Conservation (phyloP, 768 basidiomycete species). For the Tylopilus cervinicoccineus region DNA sequence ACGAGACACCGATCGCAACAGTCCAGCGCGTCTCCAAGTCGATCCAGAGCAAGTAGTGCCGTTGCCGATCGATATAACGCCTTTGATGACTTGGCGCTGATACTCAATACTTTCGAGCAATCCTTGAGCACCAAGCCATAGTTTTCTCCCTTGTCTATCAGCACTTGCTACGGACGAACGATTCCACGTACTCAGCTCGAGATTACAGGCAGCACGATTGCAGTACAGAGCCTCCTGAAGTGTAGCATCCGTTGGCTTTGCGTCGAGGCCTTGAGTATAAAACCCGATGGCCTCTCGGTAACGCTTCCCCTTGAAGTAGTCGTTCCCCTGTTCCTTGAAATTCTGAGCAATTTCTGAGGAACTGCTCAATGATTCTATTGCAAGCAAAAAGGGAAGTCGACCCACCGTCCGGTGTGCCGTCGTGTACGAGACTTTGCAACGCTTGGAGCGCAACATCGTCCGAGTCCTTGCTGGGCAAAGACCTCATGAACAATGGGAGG, state of each 20-base stretch:
- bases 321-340: conserved; percentile 95
- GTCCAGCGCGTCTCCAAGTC: conserved; percentile 79
- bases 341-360: conserved; percentile 77
- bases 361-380: background rate
- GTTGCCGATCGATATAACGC: conserved; percentile 82
- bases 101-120: conserved; percentile 64
- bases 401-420: conserved; percentile 93
- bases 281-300: conserved; percentile 86
- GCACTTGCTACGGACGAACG: background rate
- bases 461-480: conserved; percentile 63
- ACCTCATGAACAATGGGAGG: conserved; percentile 90
- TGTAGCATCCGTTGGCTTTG: conserved; percentile 60
- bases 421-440: conserved; percentile 78
- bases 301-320: conserved; percentile 84
- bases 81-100: conserved; percentile 70
- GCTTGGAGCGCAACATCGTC: conserved; percentile 72
- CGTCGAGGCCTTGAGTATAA: conserved; percentile 88
- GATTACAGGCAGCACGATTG: conserved; percentile 92
- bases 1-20: conserved; percentile 67
- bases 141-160: conserved; percentile 56
- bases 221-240: conserved; percentile 68
- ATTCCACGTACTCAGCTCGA: conserved; percentile 67
- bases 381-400: conserved; percentile 12
- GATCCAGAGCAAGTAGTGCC: conserved; percentile 70
- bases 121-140: conserved; percentile 84